Conservation (phyloP, 192 early-diverging fungal species). For the Anaeromyces robustus region DNA sequence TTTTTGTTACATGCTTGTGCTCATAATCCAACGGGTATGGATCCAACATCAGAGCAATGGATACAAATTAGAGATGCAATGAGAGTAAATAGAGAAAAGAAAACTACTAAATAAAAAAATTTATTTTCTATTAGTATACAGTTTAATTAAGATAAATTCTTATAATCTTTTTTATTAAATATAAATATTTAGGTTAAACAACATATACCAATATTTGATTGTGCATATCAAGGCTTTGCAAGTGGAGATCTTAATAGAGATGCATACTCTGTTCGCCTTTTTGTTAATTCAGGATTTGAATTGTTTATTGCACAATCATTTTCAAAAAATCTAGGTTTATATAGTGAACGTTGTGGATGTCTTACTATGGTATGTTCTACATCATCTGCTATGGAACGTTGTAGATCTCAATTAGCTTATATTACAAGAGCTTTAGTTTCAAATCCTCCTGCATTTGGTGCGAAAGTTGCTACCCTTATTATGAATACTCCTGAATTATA, state of each 20-base stretch:
- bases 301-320: constrained; percentile 85
- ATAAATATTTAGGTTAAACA: constrained; percentile 30
- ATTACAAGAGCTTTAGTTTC: constrained; percentile 73
- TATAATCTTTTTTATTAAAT: too few relatives aligned
- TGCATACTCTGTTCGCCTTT: constrained; percentile 83
- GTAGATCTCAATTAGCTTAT: constrained; percentile 73
- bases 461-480: constrained; percentile 67
- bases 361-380: constrained; percentile 55
- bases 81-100: constrained; percentile 9
- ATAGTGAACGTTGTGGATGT: constrained; percentile 72
- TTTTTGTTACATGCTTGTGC: constrained; percentile 90
- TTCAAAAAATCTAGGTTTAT: constrained; percentile 97
- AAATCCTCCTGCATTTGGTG: constrained; percentile 88
- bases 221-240: constrained; percentile 97
- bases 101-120: too few relatives aligned
- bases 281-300: constrained; percentile 82
- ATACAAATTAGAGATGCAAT: constrained; percentile 72
- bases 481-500: constrained; percentile 67
- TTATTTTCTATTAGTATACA: too few relatives aligned
- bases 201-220: constrained; percentile 97
- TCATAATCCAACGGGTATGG: constrained; percentile 98
- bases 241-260: constrained; percentile 80
- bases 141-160: too few relatives aligned
- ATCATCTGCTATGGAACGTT: constrained; percentile 27
- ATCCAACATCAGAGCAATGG: constrained; percentile 94